Base-by-base conservation (phyloP, 1,139 yeast genomes). In the Blastobotrys petasosporus region DNA sequence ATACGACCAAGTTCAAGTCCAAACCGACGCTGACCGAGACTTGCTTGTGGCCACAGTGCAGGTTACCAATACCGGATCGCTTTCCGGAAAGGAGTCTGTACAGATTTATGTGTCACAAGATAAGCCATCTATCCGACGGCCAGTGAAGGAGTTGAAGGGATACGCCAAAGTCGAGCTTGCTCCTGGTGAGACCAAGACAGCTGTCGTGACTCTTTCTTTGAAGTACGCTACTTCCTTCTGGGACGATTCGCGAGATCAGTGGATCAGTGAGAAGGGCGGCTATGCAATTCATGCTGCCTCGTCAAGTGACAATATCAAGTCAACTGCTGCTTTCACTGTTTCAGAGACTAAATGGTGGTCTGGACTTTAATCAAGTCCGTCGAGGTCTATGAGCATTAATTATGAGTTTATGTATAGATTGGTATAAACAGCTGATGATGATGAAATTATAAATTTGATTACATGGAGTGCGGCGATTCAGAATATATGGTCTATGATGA, bases 101-200 rank as follows among this genome's bases (percentile, higher is more conserved):
- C 80, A 76, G 59, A 59, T 74, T 17, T 76, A 75, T 55, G 57
- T 76, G 39, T 54, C 63, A 33, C 75, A 73, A 50, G 54, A 60
- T 12, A 63, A 61, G 30, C 67, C 79, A 7, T 58, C 64, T 34
- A 65, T 75, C 42, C 66, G 65, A 37, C 71, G 83, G 55, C 82
- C 83, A 12, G 58, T 68, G 16, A 79, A 79, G 60, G 84, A 79
- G 56, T 69, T 79, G 57, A 77, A 74, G 60, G 80, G 74, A 37
- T 79, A 75, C 56, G 71, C 64, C 37, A 78, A 79, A 62, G 73
- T 77, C 13, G 56, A 54, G 31, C 59, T 79, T 48, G 56, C 62
- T 33, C 63, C 77, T 3, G 76, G 75, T 13, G 69, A 72, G 56
- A 52, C 68, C 28, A 63, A 65, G 50, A 56, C 64, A 2, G 77